Evolutionary conservation across 73 alveolate species (phyloP), one percentile per base, ranked within the genome.

Genomic region (Breviolum minutum): DNA sequence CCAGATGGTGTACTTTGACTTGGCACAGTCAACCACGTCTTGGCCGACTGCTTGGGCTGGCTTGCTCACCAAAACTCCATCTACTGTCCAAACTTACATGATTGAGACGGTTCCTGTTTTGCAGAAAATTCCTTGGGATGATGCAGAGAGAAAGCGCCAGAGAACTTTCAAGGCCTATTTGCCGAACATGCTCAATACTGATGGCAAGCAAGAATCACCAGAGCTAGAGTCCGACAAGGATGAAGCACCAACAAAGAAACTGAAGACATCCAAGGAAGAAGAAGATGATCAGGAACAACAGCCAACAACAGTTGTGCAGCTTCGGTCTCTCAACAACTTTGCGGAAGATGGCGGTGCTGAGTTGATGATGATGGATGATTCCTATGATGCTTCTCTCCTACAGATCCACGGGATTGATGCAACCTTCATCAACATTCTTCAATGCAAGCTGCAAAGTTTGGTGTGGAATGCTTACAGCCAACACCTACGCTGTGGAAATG

Each of bases 1-100:
- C n/a, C 95, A 87, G 70, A 48, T 87, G 16, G 17, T 87, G 29
- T 87, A 29, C 54, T 87, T 87, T 73, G 95, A 87, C 61, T 24
- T 87, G 66, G 95, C 95, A 9, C 95, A 87, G 70, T 66, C 85
- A 11, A 11, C 60, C 5, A 19, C 13, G 2, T 30, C 95, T 3
- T 87, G 95, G 95, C 19, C 95, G 4, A 13, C 24, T 8, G 95
- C 95, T 10, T 87, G 95, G 95, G 12, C 22, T 19, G 27, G 17
- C 2, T n/a, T 87, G 40, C 22, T 87, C 29, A 17, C 10, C 16
- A 29, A 22, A 2, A 26, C 32, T 20, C 20, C 83, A 7, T 14
- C 40, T 2, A 16, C 9, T 30, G 0, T 66, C 69, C 60, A 64
- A 7, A 84, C 19, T 17, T 5, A 19, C 29, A 3, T 64, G 48